Evolutionary conservation across 371 early-diverging fungal species (phyloP), one percentile per base, ranked within the genome.

Genomic region (Zychaea mexicana): DNA sequence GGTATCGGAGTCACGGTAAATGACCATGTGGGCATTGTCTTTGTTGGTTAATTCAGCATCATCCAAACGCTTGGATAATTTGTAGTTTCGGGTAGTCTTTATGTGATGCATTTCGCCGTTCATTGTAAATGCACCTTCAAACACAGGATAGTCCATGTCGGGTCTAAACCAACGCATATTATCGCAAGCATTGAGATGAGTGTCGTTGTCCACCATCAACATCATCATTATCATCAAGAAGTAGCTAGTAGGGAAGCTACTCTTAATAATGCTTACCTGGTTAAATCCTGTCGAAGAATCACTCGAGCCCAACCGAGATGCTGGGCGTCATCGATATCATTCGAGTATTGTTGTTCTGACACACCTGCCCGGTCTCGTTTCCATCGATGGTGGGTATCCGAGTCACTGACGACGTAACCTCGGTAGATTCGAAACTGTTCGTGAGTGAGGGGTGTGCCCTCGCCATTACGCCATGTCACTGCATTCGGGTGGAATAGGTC

Each of bases 401-500:
- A 28, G n/a, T 65, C 57, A 13, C 77, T 66, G 17, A 79, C 67
- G 0, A 62, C 73, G 39, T 68, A 65, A 10, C 80, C 80, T n/a
- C 62, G 69, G 52, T 77, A 79, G 10, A 79, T 70, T 65, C 77
- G 52, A 36, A 68, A 79, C 47, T 76, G 66, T 2, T 73, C 63
- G n/a, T 70, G 72, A 8, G 62, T 66, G 0, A 79, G 57, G 30
- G 61, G 59, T 13, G 24, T 39, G 2, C 66, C 67, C 26, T 57
- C 54, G 7, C 73, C 73, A 15, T 73, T n/a, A 21, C 31, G 52
- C 46, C 67, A 67, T 49, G 71, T 53, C 15, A 75, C 71, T 3
- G 92, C 91, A 7, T 91, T 74, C 0, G 90, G 85, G 67, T 93
- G 94, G 39, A 94, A 72, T 36, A 95, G 67, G 56, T 90, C 89